Conservation (phyloP, 1,139 yeast species). For the Saccharomyces hybrid region DNA sequence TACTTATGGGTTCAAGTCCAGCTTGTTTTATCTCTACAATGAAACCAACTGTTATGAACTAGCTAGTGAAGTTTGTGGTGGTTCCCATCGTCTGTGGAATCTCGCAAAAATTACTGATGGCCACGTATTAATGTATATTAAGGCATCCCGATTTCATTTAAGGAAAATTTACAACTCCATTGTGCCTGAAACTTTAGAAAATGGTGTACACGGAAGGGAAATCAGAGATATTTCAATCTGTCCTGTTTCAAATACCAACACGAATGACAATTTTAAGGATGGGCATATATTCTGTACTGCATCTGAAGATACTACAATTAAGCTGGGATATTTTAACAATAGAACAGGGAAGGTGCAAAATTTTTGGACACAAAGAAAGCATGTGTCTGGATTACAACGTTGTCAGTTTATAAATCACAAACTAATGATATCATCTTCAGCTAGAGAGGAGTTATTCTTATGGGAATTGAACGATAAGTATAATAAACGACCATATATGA, state of each 20-base stretch:
- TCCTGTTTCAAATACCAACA: conserved; percentile 23
- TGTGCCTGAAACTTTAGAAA: conserved; percentile 33
- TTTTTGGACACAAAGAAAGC: conserved; percentile 64
- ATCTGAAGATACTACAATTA: conserved; percentile 80
- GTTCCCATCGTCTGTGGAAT: conserved; percentile 82
- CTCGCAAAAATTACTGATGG: conserved; percentile 18
- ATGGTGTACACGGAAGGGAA: conserved; percentile 89
- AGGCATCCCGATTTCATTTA: conserved; percentile 42
- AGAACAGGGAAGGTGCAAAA: conserved; percentile 39
- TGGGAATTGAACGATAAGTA: conserved; percentile 53
- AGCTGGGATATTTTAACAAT: conserved; percentile 41
- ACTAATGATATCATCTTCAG: conserved; percentile 65
- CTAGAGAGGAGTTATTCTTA: conserved; percentile 78
- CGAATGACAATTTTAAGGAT: conserved; percentile 13
- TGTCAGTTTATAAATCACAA: conserved; percentile 52
- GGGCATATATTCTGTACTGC: conserved; percentile 55
- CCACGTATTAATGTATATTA: conserved; percentile 43
- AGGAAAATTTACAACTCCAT: conserved; percentile 26
- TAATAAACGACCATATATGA: conserved; percentile 38
- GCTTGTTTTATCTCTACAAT: conserved; percentile 73
- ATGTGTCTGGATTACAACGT: conserved; percentile 81
- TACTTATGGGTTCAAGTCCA: conserved; percentile 76
- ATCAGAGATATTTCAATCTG: conserved; percentile 55
- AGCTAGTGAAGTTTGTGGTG: conserved; percentile 75
- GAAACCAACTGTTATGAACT: conserved; percentile 71